Evolutionary conservation across 805 yeast species (phyloP).

Genomic region (Yarrowia sp.): DNA sequence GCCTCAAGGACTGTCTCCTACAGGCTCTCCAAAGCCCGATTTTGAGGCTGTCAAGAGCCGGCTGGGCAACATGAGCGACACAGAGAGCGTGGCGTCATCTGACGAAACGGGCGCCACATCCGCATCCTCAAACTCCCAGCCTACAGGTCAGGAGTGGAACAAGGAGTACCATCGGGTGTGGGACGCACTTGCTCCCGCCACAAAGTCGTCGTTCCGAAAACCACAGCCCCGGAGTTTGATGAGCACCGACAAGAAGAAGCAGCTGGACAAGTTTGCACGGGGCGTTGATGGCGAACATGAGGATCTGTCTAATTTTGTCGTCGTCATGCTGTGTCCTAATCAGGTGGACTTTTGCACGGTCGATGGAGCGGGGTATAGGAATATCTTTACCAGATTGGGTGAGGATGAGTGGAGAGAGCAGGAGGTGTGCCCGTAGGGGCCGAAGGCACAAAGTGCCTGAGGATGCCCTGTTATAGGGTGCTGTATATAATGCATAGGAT

Average conservation of each 20-base stretch:
- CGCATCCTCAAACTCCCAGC: conserved; percentile 41
- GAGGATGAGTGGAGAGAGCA: conserved; percentile 69
- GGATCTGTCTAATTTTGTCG: conserved; percentile 51
- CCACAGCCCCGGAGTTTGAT: conserved; percentile 69
- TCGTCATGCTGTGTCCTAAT: conserved; percentile 66
- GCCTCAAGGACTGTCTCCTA: conserved; percentile 10
- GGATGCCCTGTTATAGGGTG: conserved; percentile 2
- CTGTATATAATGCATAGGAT: conserved; percentile 26
- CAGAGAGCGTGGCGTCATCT: background rate
- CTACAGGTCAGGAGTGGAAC: conserved; percentile 64
- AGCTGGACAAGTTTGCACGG: conserved; percentile 67
- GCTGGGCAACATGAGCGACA: conserved; percentile 24
- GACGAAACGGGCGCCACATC: conserved; percentile 17
- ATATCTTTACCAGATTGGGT: conserved; percentile 52
- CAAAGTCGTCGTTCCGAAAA: conserved; percentile 65
- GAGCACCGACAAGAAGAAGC: conserved; percentile 52
- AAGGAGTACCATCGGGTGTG: conserved; percentile 62
- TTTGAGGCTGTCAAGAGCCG: conserved; percentile 24
- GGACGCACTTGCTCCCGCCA: conserved; percentile 54
- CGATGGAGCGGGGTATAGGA: conserved; percentile 51
- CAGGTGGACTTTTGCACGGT: conserved; percentile 66
- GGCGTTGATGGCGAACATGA: conserved; percentile 73
- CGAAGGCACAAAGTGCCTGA: too few relatives aligned
- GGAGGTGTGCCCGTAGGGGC: conserved; percentile 71
- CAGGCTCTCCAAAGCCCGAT: conserved; percentile 14